Conservation (phyloP, 257 asterid species). For the Jaltomata sinuosa region DNA sequence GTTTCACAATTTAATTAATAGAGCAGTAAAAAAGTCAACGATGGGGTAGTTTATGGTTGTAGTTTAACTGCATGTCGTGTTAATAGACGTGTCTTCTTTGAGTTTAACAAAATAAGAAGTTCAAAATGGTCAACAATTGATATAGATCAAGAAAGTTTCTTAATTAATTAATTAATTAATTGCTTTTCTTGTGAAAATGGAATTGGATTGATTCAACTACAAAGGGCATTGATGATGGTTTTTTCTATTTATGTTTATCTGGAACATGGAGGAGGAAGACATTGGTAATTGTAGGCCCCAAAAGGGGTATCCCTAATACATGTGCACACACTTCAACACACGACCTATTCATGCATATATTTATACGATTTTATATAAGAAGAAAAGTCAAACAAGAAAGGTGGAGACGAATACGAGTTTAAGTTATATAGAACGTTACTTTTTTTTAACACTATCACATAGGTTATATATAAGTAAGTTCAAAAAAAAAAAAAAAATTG, state of each 20-base stretch:
- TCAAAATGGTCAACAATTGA: not conserved
- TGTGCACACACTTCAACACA: not conserved
- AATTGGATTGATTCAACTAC: not conserved
- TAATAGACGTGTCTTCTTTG: not conserved
- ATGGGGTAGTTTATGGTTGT: not conserved
- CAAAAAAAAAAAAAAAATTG: too few relatives aligned
- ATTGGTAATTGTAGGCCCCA: not conserved
- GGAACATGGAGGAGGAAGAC: too few relatives aligned
- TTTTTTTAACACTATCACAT: too few relatives aligned
- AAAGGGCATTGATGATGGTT: not conserved
- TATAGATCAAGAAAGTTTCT: not conserved
- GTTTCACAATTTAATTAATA: not conserved
- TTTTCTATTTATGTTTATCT: not conserved
- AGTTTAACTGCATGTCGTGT: not conserved
- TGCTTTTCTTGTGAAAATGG: not conserved
- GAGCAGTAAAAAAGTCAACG: conserved; percentile 3
- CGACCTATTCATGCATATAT: not conserved
- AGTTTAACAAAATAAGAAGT: not conserved
- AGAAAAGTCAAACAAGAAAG: not conserved
- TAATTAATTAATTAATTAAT: not conserved
- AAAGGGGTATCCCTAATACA: not conserved
- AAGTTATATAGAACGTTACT: too few relatives aligned
- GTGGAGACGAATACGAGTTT: too few relatives aligned
- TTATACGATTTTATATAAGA: not conserved
- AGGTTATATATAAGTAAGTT: too few relatives aligned